Conservation (phyloP, 2,329 filamentous ascomycete species). For the Monilinia laxa region DNA sequence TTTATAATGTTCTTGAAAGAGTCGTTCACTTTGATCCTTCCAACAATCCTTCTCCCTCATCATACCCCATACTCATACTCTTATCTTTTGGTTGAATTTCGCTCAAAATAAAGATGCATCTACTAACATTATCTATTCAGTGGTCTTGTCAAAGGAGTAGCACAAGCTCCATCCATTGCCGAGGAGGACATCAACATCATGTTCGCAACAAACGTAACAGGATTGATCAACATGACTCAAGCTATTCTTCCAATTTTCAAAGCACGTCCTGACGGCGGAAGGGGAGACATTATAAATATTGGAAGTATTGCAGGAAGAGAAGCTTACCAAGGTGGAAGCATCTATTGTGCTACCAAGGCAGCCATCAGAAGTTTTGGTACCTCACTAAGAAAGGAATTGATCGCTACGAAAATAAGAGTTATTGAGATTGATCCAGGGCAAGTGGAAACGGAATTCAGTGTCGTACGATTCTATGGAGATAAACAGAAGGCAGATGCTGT, state of each 20-base stretch:
- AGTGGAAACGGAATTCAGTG: conserved; percentile 90
- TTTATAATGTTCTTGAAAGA: not conserved
- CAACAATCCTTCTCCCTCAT: not conserved
- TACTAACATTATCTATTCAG: conserved; percentile 45
- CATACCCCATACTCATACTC: not conserved
- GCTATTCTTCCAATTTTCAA: conserved; percentile 82
- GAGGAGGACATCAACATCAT: conserved; percentile 81
- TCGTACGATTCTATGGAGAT: conserved; percentile 86
- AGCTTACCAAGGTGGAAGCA: conserved; percentile 78
- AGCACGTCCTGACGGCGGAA: conserved; percentile 64
- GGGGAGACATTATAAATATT: conserved; percentile 93
- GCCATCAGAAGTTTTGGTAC: conserved; percentile 85
- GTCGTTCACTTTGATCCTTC: no score
- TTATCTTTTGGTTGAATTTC: not conserved
- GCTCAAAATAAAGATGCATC: not conserved
- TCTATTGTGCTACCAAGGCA: conserved; percentile 93
- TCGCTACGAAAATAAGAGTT: conserved; percentile 75
- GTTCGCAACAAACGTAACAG: conserved; percentile 91
- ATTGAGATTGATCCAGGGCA: conserved; percentile 91
- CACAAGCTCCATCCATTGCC: conserved; percentile 78
- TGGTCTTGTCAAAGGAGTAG: conserved; percentile 85
- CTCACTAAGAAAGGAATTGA: conserved; percentile 76
- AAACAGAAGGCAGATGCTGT: conserved; percentile 87
- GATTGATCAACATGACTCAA: conserved; percentile 96
- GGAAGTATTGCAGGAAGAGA: conserved; percentile 90